Conservation (phyloP, 805 yeast species). For the Candida multigemmis region DNA sequence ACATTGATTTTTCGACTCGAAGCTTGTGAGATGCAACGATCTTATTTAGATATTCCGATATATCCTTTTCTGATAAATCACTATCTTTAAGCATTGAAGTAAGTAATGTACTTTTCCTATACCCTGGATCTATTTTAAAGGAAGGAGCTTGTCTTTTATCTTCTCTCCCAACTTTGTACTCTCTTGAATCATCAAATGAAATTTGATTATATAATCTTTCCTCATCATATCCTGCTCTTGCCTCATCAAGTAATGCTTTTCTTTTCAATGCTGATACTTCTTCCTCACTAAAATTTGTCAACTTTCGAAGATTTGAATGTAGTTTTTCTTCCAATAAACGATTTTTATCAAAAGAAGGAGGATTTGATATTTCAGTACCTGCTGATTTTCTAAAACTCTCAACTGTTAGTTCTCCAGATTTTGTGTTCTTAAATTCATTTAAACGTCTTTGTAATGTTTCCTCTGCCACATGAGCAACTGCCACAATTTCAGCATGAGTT, state of each 20-base stretch:
- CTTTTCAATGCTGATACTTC: too few relatives aligned
- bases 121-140: too few relatives aligned
- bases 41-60: not conserved
- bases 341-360: slow-evolving; percentile 74
- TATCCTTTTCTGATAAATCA: not conserved
- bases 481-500: slow-evolving; percentile 88
- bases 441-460: slow-evolving; percentile 86
- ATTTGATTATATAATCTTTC: too few relatives aligned
- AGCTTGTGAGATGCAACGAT: not conserved
- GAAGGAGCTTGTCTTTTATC: too few relatives aligned
- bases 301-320: too few relatives aligned
- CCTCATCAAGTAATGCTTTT: too few relatives aligned
- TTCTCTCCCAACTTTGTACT: too few relatives aligned
- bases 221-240: too few relatives aligned
- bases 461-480: slow-evolving; percentile 91
- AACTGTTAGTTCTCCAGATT: slow-evolving; percentile 66
- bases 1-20: slow-evolving; percentile 4
- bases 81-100: not conserved
- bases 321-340: slow-evolving; percentile 34
- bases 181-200: too few relatives aligned
- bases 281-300: too few relatives aligned
- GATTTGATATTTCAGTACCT: slow-evolving; percentile 43
- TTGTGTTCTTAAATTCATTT: slow-evolving; percentile 76
- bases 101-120: not conserved
- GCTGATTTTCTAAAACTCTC: slow-evolving; percentile 55